Evolutionary conservation across 2,329 filamentous ascomycete genomes (phyloP).

Genomic region (Bipolaris gigantea): DNA sequence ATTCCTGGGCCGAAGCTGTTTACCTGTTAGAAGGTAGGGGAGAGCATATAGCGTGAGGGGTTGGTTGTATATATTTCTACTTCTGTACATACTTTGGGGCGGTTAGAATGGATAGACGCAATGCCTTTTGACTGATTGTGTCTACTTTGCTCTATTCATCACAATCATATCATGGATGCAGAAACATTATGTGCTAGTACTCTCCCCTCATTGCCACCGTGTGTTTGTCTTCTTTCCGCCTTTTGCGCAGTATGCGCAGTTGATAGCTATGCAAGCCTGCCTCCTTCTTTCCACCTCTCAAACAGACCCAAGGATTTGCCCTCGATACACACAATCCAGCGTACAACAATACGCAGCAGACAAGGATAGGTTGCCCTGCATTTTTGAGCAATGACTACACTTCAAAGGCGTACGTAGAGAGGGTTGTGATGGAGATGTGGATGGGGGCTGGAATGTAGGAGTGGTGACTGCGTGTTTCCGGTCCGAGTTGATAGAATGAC

Average conservation of each 20-base stretch:
- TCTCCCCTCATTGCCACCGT: too few species aligned
- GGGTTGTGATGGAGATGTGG: not conserved
- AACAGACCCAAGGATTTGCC: too few species aligned
- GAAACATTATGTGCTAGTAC: too few species aligned
- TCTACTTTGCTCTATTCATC: too few species aligned
- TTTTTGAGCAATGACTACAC: not conserved
- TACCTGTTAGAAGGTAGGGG: constrained; percentile 27
- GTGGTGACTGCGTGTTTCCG: too few species aligned
- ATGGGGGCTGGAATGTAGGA: too few species aligned
- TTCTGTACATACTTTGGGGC: constrained; percentile 6
- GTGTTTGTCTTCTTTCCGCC: too few species aligned
- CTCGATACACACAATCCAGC: not conserved
- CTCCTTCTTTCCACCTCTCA: too few species aligned
- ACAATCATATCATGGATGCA: too few species aligned
- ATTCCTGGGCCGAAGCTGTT: constrained; percentile 36
- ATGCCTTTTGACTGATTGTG: not conserved
- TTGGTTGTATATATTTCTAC: constrained; percentile 13
- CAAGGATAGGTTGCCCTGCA: not conserved
- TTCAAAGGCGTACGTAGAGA: not conserved
- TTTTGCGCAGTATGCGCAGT: too few species aligned
- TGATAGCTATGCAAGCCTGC: too few species aligned
- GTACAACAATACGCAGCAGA: not conserved
- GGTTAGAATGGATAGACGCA: not conserved
- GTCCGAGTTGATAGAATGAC: not conserved
- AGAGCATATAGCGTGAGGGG: not conserved